Percentiles rank a stretch among this genome's conserved stretches.
phyloP scores from a whole-genome alignment of 768 basidiomycete genomes.

The Saitozyma podzolica region DNA sequence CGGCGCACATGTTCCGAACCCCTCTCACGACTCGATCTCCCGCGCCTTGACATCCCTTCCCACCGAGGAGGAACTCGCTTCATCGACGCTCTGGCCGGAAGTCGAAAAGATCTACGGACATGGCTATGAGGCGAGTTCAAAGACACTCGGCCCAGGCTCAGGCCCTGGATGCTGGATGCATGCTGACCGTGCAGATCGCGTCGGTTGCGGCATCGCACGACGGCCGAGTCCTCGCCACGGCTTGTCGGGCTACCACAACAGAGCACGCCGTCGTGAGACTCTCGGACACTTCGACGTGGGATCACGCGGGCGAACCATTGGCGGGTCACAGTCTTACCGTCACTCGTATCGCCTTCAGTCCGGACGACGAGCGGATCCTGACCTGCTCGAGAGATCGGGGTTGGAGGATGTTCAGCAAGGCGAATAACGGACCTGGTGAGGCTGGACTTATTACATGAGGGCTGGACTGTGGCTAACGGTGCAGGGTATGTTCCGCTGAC shows the following conservation, averaged over 20 bases:
- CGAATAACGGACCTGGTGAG: constrained; percentile 45
- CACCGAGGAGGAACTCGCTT: constrained; percentile 86
- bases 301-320: constrained; percentile 69
- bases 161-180: too few relatives aligned
- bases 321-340: constrained; percentile 85
- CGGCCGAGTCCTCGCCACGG: constrained; percentile 73
- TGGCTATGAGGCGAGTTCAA: constrained; percentile 83
- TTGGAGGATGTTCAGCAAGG: constrained; percentile 73
- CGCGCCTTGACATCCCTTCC: constrained; percentile 55
- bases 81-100: constrained; percentile 92
- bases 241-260: constrained; percentile 81
- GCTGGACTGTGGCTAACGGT: constrained; percentile 1
- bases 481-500: constrained; percentile 64
- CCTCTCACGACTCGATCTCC: constrained; percentile 50
- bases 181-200: constrained; percentile 63
- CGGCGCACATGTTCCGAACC: constrained; percentile 32
- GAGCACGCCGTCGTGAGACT: constrained; percentile 89
- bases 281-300: constrained; percentile 71
- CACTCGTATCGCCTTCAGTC: constrained; percentile 85
- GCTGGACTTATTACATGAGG: not conserved
- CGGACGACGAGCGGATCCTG: constrained; percentile 72
- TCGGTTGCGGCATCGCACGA: constrained; percentile 73
- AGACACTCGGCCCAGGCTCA: too few relatives aligned
- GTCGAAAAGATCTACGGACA: constrained; percentile 96
- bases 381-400: constrained; percentile 89